These are phyloP conservation scores for Cystobasidiaceae sp. DNA, from an alignment of 1,284 basidiomycete species.

Conservation along the genomic window DNA sequence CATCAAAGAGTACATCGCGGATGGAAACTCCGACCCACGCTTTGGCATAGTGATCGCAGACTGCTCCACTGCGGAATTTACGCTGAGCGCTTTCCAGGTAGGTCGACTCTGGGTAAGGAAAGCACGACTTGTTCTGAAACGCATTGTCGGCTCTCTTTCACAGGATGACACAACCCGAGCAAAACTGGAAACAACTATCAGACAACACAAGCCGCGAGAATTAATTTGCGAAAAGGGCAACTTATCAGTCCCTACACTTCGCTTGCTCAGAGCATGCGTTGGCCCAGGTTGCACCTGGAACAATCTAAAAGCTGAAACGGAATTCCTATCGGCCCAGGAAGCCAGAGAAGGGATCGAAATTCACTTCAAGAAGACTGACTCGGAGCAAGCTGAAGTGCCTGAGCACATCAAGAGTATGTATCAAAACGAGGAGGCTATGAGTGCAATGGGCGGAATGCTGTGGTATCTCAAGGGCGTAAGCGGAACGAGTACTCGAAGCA, in stretches of 20 bases:
- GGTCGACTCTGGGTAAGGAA: neutral
- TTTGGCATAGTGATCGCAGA: conserved; percentile 96
- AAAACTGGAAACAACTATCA: conserved; percentile 84
- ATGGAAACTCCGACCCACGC: conserved; percentile 43
- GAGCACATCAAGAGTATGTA: conserved; percentile 67
- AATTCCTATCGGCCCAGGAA: conserved; percentile 69
- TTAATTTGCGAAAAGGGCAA: conserved; percentile 82
- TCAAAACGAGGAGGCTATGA: conserved; percentile 62
- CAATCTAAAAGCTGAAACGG: conserved; percentile 64
- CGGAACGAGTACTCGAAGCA: neutral
- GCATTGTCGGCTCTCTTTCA: neutral
- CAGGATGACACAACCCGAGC: conserved; percentile 85
- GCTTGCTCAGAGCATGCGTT: conserved; percentile 71
- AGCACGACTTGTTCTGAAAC: neutral
- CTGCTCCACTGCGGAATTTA: conserved; percentile 93
- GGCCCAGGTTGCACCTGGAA: conserved; percentile 81
- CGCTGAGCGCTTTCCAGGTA: conserved; percentile 71
- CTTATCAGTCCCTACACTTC: conserved; percentile 70
- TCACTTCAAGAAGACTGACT: conserved; percentile 56
- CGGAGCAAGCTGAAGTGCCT: conserved; percentile 56
- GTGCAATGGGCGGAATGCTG: conserved; percentile 80
- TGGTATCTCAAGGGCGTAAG: conserved; percentile 52
- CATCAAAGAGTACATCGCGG: conserved; percentile 55
- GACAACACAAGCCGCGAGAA: conserved; percentile 90
- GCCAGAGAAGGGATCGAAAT: conserved; percentile 65